These are phyloP conservation scores for Tetrahymena borealis DNA, from an alignment of 73 alveolate genomes.

Conservation along the genomic window DNA sequence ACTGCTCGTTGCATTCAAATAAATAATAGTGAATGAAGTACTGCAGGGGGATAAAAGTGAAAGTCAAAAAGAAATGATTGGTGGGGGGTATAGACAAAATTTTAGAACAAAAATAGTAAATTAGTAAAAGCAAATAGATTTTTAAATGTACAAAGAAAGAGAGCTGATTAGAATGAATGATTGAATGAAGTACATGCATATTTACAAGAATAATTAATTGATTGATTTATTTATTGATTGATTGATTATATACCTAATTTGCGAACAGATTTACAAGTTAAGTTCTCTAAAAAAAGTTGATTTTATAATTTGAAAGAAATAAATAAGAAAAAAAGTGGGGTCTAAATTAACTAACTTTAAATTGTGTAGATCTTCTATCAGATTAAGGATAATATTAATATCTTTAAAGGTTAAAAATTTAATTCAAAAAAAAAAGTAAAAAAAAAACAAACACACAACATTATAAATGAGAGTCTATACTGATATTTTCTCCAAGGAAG, in stretches of 20 bases:
- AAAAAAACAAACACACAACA: constrained; percentile 6
- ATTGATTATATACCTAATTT: neutral
- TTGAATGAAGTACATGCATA: too few species aligned
- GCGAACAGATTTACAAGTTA: neutral
- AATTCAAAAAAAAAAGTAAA: constrained; percentile 27
- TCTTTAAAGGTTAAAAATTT: constrained; percentile 20
- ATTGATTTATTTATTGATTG: neutral
- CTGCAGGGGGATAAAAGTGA: too few species aligned
- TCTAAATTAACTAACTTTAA: neutral
- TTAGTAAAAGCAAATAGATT: too few species aligned
- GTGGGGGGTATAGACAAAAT: too few species aligned
- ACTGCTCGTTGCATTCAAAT: too few species aligned
- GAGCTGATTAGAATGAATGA: too few species aligned
- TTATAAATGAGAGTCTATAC: constrained; percentile 11
- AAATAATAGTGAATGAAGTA: too few species aligned
- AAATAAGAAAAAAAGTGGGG: neutral
- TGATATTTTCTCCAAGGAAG: constrained; percentile 38
- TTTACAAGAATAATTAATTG: too few species aligned
- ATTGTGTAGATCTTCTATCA: neutral
- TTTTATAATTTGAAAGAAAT: too few species aligned
- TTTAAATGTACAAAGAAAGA: too few species aligned
- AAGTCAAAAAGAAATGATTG: too few species aligned
- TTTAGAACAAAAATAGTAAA: too few species aligned
- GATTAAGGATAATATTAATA: constrained; percentile 17
- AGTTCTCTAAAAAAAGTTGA: neutral